A percentile compares a stretch with the other conserved stretches of the same genome.
Conservation (phyloP, 768 basidiomycete species). For the Imleria badia region DNA sequence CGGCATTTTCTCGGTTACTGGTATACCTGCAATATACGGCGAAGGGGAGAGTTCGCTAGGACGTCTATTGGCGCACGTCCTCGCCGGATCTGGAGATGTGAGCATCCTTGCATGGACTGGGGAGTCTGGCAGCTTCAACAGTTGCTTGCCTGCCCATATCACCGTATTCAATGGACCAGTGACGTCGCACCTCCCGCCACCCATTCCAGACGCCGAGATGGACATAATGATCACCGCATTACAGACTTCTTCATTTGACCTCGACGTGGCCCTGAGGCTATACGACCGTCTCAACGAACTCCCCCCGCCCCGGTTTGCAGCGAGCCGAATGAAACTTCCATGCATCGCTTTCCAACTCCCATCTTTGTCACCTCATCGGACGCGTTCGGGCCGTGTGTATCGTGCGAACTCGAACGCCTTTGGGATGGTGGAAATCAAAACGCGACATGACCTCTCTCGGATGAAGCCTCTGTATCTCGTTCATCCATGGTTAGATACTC, state of each 20-base stretch:
- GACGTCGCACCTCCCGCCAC: background rate
- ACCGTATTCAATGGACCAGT: background rate
- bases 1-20: background rate
- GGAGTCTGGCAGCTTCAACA: background rate
- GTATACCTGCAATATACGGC: background rate
- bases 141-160: background rate
- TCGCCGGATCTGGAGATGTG: background rate
- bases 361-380: background rate
- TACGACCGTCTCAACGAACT: background rate
- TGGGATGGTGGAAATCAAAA: background rate
- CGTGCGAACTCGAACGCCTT: background rate
- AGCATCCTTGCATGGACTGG: background rate
- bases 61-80: background rate
- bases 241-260: background rate
- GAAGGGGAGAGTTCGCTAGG: background rate
- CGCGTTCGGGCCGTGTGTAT: background rate
- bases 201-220: background rate
- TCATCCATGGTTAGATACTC: background rate
- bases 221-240: background rate
- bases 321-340: background rate
- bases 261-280: background rate
- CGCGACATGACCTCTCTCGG: background rate
- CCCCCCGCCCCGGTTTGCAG: background rate
- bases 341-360: background rate
- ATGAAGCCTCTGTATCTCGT: background rate